Base-by-base conservation (phyloP, 139 green algal species). In the Tetradesmus lagerheimii region DNA sequence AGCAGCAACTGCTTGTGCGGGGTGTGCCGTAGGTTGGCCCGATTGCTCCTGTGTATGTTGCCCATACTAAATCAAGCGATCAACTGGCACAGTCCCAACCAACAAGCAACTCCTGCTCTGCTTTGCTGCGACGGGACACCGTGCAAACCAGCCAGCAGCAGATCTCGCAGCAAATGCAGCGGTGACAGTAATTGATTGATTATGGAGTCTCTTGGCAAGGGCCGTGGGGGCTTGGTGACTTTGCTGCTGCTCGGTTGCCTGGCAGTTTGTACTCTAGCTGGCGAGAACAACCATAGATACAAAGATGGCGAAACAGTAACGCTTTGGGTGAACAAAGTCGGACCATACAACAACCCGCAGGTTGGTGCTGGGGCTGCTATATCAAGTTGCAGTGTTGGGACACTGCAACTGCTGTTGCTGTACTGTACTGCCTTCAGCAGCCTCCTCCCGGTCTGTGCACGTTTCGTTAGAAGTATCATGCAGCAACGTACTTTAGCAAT, bases 401-500 rank as follows among this genome's bases (percentile, higher is more conserved):
- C 23, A 29, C 35, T 29, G 15, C 75, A 78, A 11, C n/a, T 78
- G 29, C 67, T 78, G 67, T 39, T 41, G n/a, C n/a, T 20, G 4
- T 34, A n/a, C 11, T 39, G 4, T 78, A 6, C n/a, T 78, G n/a
- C 67, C 67, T 41, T 3, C n/a, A 78, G n/a, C n/a, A 78, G 0
- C 27, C 67, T 78, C 4, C 1, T 78, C 18, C n/a, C n/a, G 25
- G n/a, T 2, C 45, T 87, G 20, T 47, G 12, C 75, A 80, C 0
- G 31, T 35, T 8, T 5, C 11, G 27, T n/a, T 9, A 31, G 14
- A 4, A 1, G 0, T 94, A 98, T 6, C 20, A 31, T 83, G 97
- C 99, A 86, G 99, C 98, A 5, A 99, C 99, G 96, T 99, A 99
- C 88, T 99, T 97, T 98, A 91, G 93, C 94, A 84, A 93, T 99